Evolutionary conservation across 805 yeast species (phyloP).

Genomic region (Maudiozyma serrabonitensis): DNA sequence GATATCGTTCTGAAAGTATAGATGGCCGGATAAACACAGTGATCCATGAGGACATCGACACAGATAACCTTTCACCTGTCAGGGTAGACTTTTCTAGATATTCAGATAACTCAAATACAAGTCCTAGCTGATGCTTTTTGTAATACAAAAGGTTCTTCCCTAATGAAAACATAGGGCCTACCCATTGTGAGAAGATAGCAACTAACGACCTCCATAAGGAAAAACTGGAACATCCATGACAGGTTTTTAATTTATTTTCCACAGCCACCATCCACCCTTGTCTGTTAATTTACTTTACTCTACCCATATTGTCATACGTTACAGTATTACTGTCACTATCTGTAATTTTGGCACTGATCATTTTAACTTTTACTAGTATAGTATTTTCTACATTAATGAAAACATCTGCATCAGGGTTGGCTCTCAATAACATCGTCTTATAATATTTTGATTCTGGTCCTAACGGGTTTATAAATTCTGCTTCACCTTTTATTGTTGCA

Average conservation of each 20-base stretch:
- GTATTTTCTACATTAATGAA: conserved; percentile 58
- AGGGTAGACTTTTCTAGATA: conserved; percentile 25
- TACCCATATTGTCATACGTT: conserved; percentile 11
- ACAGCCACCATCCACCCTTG: too few species aligned
- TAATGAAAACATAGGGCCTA: too few species aligned
- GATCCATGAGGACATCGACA: not conserved
- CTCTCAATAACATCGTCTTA: conserved; percentile 48
- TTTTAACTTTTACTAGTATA: conserved; percentile 56
- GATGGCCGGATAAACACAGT: not conserved
- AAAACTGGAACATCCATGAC: too few species aligned
- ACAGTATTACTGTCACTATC: conserved; percentile 55
- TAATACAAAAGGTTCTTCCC: too few species aligned
- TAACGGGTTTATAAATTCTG: conserved; percentile 41
- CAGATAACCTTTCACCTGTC: conserved; percentile 19
- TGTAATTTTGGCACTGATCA: conserved; percentile 62
- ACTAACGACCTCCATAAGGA: too few species aligned
- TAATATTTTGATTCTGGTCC: conserved; percentile 49
- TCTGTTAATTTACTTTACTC: not conserved
- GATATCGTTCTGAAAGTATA: not conserved
- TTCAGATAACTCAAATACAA: conserved; percentile 1
- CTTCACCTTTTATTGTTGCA: conserved; percentile 69
- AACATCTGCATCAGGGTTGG: conserved; percentile 57
- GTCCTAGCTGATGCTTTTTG: not conserved
- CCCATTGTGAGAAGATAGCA: too few species aligned
- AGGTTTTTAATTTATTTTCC: too few species aligned